Percentiles rank a stretch among this genome's conserved stretches.
Conservation (phyloP, 345 rosid genomes). For the Stellera chamaejasme region DNA sequence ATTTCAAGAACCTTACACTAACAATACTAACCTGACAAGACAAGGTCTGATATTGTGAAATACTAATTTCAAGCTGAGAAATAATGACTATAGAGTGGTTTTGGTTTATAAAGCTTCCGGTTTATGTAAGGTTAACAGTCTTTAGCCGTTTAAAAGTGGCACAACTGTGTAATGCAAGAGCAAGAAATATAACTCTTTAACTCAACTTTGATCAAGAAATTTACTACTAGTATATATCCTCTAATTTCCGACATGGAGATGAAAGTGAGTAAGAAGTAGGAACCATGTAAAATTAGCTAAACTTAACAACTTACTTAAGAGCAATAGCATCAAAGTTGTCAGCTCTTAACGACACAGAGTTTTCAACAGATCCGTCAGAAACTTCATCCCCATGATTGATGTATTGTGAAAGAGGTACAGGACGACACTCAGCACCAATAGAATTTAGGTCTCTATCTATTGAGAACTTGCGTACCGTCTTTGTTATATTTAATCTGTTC, state of each 20-base stretch:
- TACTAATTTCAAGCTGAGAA: too few relatives aligned
- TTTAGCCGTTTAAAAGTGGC: too few relatives aligned
- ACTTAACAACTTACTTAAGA: constrained; percentile 49
- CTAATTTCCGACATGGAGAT: too few relatives aligned
- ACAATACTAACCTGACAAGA: too few relatives aligned
- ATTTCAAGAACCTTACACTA: too few relatives aligned
- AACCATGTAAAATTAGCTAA: too few relatives aligned
- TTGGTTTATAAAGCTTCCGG: too few relatives aligned
- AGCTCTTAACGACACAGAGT: constrained; percentile 41
- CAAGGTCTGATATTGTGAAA: too few relatives aligned
- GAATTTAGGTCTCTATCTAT: constrained; percentile 60
- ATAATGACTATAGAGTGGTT: too few relatives aligned
- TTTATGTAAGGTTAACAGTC: too few relatives aligned
- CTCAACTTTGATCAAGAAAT: not conserved
- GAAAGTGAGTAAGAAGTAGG: constrained; percentile 6
- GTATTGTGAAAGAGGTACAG: constrained; percentile 37
- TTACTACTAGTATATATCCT: not conserved
- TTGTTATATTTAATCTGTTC: constrained; percentile 92
- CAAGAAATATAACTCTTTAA: not conserved
- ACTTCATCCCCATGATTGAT: constrained; percentile 74
- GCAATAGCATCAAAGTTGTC: constrained; percentile 55
- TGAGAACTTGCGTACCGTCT: constrained; percentile 75
- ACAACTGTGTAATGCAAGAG: not conserved
- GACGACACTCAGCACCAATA: constrained; percentile 73
- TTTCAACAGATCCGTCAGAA: constrained; percentile 50